Percentiles rank a stretch among this genome's conserved stretches.
Conservation (phyloP, 164 flowering plant species). For the Vitis rupestris region DNA sequence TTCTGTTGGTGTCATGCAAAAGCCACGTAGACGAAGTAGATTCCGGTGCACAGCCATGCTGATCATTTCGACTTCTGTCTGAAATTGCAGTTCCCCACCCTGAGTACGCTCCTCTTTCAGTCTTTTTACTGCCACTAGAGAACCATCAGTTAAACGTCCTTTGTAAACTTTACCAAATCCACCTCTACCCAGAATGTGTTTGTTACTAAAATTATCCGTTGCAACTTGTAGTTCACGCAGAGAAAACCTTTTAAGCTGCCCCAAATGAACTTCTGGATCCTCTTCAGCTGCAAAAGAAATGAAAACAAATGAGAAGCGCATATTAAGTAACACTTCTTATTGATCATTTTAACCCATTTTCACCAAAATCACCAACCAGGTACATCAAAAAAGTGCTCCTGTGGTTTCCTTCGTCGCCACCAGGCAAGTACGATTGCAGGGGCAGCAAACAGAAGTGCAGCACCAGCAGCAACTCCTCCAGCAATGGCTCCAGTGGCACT, state of each 20-base stretch:
- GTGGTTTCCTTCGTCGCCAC: slow-evolving; percentile 54
- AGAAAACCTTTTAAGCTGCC: slow-evolving; percentile 67
- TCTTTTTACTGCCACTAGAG: slow-evolving; percentile 62
- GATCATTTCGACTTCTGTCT: slow-evolving; percentile 67
- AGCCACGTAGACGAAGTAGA: slow-evolving; percentile 57
- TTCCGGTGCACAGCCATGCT: slow-evolving; percentile 78
- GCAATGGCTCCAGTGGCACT: slow-evolving; percentile 61
- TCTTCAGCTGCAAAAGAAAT: slow-evolving; percentile 51
- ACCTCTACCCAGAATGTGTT: slow-evolving; percentile 60
- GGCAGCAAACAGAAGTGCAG: slow-evolving; percentile 65
- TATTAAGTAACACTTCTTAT: not conserved
- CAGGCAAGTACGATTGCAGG: slow-evolving; percentile 67
- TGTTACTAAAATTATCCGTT: slow-evolving; percentile 56
- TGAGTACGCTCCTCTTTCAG: slow-evolving; percentile 65
- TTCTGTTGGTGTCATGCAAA: slow-evolving; percentile 74
- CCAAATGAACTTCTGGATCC: slow-evolving; percentile 67
- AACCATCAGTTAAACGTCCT: slow-evolving; percentile 62
- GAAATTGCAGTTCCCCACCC: slow-evolving; percentile 69
- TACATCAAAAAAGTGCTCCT: slow-evolving; percentile 65
- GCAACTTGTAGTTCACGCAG: slow-evolving; percentile 70
- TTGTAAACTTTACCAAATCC: slow-evolving; percentile 72
- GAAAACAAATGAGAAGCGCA: not conserved
- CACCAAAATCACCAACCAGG: slow-evolving; percentile 40
- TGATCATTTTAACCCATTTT: not conserved
- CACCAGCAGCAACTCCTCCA: slow-evolving; percentile 74